These are phyloP conservation scores for Aspergillus sparsus DNA, from an alignment of 495 filamentous ascomycete genomes.

Conservation along the genomic window DNA sequence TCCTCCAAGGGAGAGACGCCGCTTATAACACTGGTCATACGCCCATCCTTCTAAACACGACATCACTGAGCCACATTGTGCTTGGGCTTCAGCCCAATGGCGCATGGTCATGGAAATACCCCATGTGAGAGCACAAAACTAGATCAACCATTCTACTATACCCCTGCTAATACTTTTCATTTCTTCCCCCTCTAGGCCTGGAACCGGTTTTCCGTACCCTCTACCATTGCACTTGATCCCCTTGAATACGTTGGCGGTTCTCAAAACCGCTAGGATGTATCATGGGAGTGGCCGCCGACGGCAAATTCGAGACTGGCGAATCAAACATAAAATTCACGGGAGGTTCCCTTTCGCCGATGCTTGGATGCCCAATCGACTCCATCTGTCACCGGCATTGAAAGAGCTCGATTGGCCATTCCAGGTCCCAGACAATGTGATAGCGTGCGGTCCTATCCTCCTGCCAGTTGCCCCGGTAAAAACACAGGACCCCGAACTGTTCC, in stretches of 20 bases:
- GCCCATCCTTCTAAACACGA: slow-evolving; percentile 38
- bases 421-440: slow-evolving; percentile 45
- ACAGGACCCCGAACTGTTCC: slow-evolving; percentile 41
- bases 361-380: slow-evolving; percentile 38
- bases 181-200: slow-evolving; percentile 29
- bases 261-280: slow-evolving; percentile 35
- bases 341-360: slow-evolving; percentile 35
- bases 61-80: slow-evolving; percentile 44
- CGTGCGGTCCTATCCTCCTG: slow-evolving; percentile 50
- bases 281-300: slow-evolving; percentile 29
- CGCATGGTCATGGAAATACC: slow-evolving; percentile 45
- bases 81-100: slow-evolving; percentile 37
- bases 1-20: slow-evolving; percentile 54
- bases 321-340: slow-evolving; percentile 29
- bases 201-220: slow-evolving; percentile 50
- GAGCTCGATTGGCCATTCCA: slow-evolving; percentile 48
- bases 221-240: slow-evolving; percentile 44
- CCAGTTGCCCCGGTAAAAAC: slow-evolving; percentile 35
- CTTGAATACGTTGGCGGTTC: slow-evolving; percentile 36
- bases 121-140: slow-evolving; percentile 33
- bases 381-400: slow-evolving; percentile 39
- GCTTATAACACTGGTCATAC: slow-evolving; percentile 34
- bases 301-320: slow-evolving; percentile 29
- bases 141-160: background rate
- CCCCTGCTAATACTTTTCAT: background rate